Base-by-base conservation (phyloP, 2,329 filamentous ascomycete species). In the Onygenales sp. region DNA sequence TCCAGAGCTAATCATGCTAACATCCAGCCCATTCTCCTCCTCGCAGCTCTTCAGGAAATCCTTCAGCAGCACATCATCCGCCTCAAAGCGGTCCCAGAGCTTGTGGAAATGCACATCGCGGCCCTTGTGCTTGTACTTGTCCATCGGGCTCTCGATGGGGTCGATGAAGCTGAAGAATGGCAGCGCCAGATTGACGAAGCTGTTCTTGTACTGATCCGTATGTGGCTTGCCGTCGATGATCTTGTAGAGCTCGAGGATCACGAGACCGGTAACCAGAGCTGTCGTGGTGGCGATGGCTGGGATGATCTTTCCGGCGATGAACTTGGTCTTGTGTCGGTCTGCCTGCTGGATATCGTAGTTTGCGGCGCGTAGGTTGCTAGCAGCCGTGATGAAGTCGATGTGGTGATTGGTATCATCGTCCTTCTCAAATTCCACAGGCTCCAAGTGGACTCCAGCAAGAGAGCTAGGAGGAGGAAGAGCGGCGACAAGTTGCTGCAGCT, bases 281-380 rank as follows among this genome's bases (percentile, higher is more conserved):
- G 93, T 98, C 0, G 93, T 97, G 2, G 93, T 98, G 44, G 93
- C 93, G 70, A 98, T 98, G 45, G 93, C 93, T 21, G 93, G 93
- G 60, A 98, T 98, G 62, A 98, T 98, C 81, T 98, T 98, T 69
- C 93, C 93, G 34, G 93, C 94, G 67, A 98, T 98, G 72, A 98
- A 97, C 77, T 98, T 98, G 57, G 92, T 98, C 84, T 93, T 95
- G 79, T 96, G 93, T 57, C 89, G 82, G 67, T 98, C 92, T 0
- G 93, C 91, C 58, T 84, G 81, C 65, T 88, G 83, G 61, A 98
- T 98, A 71, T 93, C 95, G 81, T 98, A 98, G 76, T 98, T 98
- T 71, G 95, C 87, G 0, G 93, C 93, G 56, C 94, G 88, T 56
- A 98, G 77, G 69, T 98, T 98, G 76, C 91, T 96, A 59, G 91